These are phyloP conservation scores for Passalora sequoiae DNA, from an alignment of 2,329 filamentous ascomycete species.

Conservation along the genomic window DNA sequence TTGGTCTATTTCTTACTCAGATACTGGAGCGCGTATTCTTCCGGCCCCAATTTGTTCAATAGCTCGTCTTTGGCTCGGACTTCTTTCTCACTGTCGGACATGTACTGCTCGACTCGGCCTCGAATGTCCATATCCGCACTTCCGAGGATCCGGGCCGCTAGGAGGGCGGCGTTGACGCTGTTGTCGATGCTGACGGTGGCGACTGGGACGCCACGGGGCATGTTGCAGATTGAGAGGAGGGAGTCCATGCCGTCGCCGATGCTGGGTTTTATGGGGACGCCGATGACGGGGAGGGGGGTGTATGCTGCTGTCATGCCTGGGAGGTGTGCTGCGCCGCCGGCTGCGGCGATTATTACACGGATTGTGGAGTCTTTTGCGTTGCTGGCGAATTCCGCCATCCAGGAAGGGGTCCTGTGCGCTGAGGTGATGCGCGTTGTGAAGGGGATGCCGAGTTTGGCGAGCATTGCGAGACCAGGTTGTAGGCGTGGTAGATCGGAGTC, in stretches of 20 bases:
- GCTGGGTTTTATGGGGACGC: slow-evolving; percentile 47
- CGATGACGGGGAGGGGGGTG: slow-evolving; percentile 49
- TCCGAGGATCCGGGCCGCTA: slow-evolving; percentile 43
- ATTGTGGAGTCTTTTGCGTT: slow-evolving; percentile 35
- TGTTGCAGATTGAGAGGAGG: slow-evolving; percentile 49
- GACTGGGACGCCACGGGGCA: slow-evolving; percentile 45
- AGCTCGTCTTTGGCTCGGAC: slow-evolving; percentile 59
- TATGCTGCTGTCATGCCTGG: slow-evolving; percentile 50
- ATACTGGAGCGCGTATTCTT: slow-evolving; percentile 27
- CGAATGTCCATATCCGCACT: slow-evolving; percentile 49
- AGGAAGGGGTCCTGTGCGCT: slow-evolving; percentile 53
- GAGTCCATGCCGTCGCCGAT: slow-evolving; percentile 48
- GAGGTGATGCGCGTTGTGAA: slow-evolving; percentile 72
- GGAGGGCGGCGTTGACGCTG: slow-evolving; percentile 43
- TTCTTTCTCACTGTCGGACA: slow-evolving; percentile 57
- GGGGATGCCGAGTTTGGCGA: slow-evolving; percentile 65
- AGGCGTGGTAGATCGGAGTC: slow-evolving; percentile 70
- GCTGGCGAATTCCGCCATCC: slow-evolving; percentile 44
- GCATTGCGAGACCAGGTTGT: slow-evolving; percentile 59
- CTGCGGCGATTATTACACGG: slow-evolving; percentile 46
- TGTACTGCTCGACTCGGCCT: slow-evolving; percentile 56
- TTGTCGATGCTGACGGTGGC: slow-evolving; percentile 45
- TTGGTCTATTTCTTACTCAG: slow-evolving; percentile 30
- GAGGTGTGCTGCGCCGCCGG: slow-evolving; percentile 48
- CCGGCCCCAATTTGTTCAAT: slow-evolving; percentile 50